Evolutionary conservation across 805 yeast species (phyloP), one percentile per base, ranked within the genome.

Genomic region (Schwanniomyces occidentalis): DNA sequence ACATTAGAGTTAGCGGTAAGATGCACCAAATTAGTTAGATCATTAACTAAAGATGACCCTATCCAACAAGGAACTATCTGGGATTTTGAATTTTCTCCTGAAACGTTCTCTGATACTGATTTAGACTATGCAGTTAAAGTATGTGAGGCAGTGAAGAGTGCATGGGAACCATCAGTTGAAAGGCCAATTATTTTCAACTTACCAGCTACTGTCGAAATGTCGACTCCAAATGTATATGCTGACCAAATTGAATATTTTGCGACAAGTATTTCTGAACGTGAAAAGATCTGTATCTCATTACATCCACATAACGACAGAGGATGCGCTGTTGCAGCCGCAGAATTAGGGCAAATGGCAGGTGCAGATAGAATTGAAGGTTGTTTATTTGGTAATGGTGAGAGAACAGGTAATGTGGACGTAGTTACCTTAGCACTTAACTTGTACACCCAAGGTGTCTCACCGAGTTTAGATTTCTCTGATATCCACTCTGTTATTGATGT

Each of bases 291-390:
- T 49, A 75, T 85, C 33, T 84, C 93, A 9, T 73, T 85, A 37
- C 95, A 85, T 58, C 85, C 88, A 20, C 95, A 85, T 61, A 85
- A 85, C 48, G 93, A 85, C 62, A 74, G 95, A 52, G 95, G 95
- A 15, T 84, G 91, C 57, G 90, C 85, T 9, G 90, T 85, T n/a
- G 93, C 91, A 8, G 93, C 93, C 22, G 82, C 89, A 3, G 95
- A 85, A 61, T 72, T 85, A 37, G 95, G 85, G 29, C 81, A 79
- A 52, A 52, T 85, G 61, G 95, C 88, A 3, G 95, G 95, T 35
- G 95, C 88, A n/a, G 88, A 85, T 57, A 76, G 95, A 58, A 85
- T 85, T 16, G 95, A 85, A 61, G 95, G 95, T 15, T 85, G 91
- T 63, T 63, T 85, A 30, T 85, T 85, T 49, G 95, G 93, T 33